phyloP scores from a whole-genome alignment of 2,329 filamentous ascomycete genomes.

The Fusarium fujikuroi region DNA sequence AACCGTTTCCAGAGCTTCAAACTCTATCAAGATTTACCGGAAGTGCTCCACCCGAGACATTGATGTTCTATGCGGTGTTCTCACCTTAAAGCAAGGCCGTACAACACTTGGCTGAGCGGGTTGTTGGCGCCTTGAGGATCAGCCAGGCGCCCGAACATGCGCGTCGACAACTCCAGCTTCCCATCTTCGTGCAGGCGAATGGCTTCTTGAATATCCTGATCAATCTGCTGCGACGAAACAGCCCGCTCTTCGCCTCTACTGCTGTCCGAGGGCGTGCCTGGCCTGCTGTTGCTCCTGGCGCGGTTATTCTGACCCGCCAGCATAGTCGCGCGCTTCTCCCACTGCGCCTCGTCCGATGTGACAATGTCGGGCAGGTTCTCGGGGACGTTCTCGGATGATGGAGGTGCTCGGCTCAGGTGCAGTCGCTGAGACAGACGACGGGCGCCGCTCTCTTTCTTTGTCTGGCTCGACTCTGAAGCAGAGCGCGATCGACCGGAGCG shows the following conservation, averaged over 20 bases:
- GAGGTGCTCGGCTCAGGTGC: constrained; percentile 68
- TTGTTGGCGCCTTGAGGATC: constrained; percentile 89
- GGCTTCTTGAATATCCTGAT: constrained; percentile 89
- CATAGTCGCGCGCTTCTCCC: constrained; percentile 94
- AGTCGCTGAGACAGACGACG: constrained; percentile 75
- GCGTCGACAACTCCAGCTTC: constrained; percentile 81
- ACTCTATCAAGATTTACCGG: neutral
- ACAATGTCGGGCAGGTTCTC: constrained; percentile 81
- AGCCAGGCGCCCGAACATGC: constrained; percentile 84
- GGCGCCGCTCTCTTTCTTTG: constrained; percentile 48
- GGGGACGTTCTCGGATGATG: constrained; percentile 79
- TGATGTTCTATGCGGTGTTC: neutral
- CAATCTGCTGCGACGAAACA: constrained; percentile 62
- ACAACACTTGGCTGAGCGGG: constrained; percentile 93
- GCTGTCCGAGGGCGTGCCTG: constrained; percentile 51
- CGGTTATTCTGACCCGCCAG: constrained; percentile 74
- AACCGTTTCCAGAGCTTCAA: constrained; percentile 14
- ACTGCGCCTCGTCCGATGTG: constrained; percentile 73
- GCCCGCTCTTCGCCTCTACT: constrained; percentile 43
- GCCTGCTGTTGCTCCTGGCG: constrained; percentile 53
- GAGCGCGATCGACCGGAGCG: constrained; percentile 59
- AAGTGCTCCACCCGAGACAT: constrained; percentile 26
- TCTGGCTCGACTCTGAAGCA: constrained; percentile 55
- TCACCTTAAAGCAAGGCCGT: constrained; percentile 88
- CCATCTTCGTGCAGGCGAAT: constrained; percentile 92